Conservation (phyloP, 83 land plant genomes). For the Larix sibirica region DNA sequence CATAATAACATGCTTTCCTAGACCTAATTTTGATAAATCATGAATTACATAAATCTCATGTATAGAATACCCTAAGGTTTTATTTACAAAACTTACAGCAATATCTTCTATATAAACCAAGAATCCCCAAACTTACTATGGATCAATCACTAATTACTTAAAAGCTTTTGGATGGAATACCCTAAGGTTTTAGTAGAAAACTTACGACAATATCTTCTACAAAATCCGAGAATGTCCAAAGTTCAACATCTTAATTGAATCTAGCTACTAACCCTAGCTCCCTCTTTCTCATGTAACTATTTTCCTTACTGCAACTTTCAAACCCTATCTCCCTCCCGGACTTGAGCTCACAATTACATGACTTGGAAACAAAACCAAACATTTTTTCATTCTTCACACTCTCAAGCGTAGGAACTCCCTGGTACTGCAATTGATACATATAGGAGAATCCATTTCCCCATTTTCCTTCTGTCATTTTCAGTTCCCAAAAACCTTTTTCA, state of each 20-base stretch:
- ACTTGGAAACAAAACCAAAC: background rate
- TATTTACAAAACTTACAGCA: conserved; percentile 10
- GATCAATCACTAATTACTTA: no score
- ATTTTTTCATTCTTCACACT: background rate
- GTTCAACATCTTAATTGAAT: background rate
- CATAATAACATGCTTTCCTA: no score
- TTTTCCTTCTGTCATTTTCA: background rate
- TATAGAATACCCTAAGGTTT: background rate
- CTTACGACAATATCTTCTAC: background rate
- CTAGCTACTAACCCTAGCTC: background rate
- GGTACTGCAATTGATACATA: background rate
- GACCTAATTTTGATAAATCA: no score
- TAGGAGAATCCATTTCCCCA: background rate
- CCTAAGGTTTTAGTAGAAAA: background rate
- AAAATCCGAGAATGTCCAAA: background rate
- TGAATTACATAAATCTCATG: background rate
- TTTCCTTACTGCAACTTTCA: background rate
- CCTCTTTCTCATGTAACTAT: background rate
- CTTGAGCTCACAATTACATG: background rate
- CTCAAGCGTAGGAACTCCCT: background rate
- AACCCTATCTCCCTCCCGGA: background rate
- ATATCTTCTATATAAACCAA: background rate
- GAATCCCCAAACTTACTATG: no score
- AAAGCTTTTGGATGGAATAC: background rate
- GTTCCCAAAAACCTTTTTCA: background rate